phyloP scores from a whole-genome alignment of 1,284 basidiomycete species.

The Heterobasidion annosum region DNA sequence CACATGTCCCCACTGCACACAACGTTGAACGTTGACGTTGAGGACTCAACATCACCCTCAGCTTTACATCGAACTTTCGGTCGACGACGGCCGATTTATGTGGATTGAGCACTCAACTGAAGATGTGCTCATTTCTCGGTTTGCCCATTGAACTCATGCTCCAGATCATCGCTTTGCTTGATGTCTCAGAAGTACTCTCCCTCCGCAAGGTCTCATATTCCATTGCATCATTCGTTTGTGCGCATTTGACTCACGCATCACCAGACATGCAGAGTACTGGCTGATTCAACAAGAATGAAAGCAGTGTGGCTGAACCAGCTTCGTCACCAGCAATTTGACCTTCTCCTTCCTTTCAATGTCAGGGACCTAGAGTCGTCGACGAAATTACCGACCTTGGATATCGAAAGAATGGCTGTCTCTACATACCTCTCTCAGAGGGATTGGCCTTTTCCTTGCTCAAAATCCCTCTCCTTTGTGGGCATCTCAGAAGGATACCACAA shows the following conservation, averaged over 20 bases:
- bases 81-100: neutral
- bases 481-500: slow-evolving; percentile 8
- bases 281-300: neutral
- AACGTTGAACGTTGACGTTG: neutral
- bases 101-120: neutral
- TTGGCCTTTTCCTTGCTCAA: slow-evolving; percentile 3
- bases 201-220: neutral
- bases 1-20: neutral
- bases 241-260: neutral
- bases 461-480: neutral
- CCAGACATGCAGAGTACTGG: slow-evolving; percentile 1
- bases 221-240: neutral
- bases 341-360: slow-evolving; percentile 4
- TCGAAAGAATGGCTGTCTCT: slow-evolving; percentile 5
- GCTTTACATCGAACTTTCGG: neutral
- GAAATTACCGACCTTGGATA: neutral
- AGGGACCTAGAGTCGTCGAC: neutral
- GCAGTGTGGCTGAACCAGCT: slow-evolving; percentile 6
- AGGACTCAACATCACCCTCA: neutral
- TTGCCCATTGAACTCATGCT: slow-evolving; percentile 2
- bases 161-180: slow-evolving; percentile 1
- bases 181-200: slow-evolving; percentile 1
- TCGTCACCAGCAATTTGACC: slow-evolving; percentile 3
- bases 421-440: neutral
- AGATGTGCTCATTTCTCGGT: neutral